Percentiles rank a stretch among this genome's conserved stretches.
Conservation (phyloP, 441 rosid species). For the Euphorbia celastroides region DNA sequence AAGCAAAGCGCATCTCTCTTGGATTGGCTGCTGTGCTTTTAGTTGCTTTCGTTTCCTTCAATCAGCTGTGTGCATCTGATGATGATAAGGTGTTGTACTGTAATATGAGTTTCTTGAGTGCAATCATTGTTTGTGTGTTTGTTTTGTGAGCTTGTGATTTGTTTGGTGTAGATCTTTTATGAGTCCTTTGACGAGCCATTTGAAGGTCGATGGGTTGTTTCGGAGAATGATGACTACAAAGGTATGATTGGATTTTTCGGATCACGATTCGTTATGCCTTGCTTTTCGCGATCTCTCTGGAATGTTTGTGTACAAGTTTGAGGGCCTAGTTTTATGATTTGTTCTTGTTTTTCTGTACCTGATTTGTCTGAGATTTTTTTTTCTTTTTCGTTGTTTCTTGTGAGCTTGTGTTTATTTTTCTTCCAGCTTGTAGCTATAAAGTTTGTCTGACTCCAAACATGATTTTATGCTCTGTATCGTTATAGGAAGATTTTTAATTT, state of each 20-base stretch:
- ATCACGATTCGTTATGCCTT: background rate
- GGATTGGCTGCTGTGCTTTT: conserved; percentile 41
- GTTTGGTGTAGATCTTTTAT: conserved; percentile 48
- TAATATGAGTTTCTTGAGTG: background rate
- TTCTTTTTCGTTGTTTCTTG: background rate
- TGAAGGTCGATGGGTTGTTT: conserved; percentile 80
- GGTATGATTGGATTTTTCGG: conserved; percentile 30
- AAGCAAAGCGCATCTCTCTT: conserved; percentile 28
- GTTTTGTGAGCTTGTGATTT: background rate
- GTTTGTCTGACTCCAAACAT: background rate
- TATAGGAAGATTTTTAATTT: background rate
- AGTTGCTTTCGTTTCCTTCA: conserved; percentile 38
- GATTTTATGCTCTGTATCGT: background rate
- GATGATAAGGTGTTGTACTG: conserved; percentile 37
- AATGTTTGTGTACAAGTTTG: background rate
- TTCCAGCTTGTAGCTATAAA: background rate
- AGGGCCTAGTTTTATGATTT: background rate
- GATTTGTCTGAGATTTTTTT: background rate
- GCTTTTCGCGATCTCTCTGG: background rate
- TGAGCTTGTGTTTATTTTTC: background rate
- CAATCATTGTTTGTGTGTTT: background rate
- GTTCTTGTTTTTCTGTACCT: background rate
- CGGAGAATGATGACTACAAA: conserved; percentile 63
- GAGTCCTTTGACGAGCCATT: conserved; percentile 80
- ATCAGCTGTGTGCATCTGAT: conserved; percentile 45